Evolutionary conservation across 2,329 filamentous ascomycete genomes (phyloP), one percentile per base, ranked within the genome.

Genomic region (Albophoma yamanashiensis): DNA sequence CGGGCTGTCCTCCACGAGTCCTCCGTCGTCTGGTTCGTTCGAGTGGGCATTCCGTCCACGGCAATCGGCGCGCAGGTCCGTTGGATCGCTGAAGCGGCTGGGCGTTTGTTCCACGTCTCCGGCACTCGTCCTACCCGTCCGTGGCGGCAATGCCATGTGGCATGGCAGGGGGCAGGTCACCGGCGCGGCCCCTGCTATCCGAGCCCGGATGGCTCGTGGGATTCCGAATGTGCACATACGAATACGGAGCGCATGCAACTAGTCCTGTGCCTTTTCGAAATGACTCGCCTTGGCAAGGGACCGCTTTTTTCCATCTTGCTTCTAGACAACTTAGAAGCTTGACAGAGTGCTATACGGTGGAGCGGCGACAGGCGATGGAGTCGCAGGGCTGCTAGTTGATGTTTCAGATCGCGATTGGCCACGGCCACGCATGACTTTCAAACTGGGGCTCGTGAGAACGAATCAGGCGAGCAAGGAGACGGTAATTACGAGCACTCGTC

Each of bases 371-470:
- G 45, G 25, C 45, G 45, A 50, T 31, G 27, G 31, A 20, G 42
- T 58, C 43, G 56, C 27, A n/a, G 6, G 25, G 43, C 31, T 22
- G 20, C 12, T 27, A 17, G 31, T 34, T n/a, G 39, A n/a, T 22
- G 58, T 59, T 59, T 59, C 58, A 59, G 50, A 59, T 55, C 58
- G 36, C 55, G 34, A 58, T 55, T 27, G 38, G 42, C 31, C 42
- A 42, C 56, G 36, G 12, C 47, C 25, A 31, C n/a, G 27, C 36
- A 22, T 25, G 53, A n/a, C 52, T 40, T 25, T 56, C 9, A 3
- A 36, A 20, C 53, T 20, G 36, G n/a, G 36, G 15, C 27, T 34
- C 47, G 4, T 5, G 15, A 15, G 8, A n/a, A 34, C 20, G 34
- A 38, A 34, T 36, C 50, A n/a, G 47, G 27, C 47, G 27, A 52